Evolutionary conservation across 2,329 filamentous ascomycete genomes (phyloP).

Genomic region (Colletotrichum sojae): DNA sequence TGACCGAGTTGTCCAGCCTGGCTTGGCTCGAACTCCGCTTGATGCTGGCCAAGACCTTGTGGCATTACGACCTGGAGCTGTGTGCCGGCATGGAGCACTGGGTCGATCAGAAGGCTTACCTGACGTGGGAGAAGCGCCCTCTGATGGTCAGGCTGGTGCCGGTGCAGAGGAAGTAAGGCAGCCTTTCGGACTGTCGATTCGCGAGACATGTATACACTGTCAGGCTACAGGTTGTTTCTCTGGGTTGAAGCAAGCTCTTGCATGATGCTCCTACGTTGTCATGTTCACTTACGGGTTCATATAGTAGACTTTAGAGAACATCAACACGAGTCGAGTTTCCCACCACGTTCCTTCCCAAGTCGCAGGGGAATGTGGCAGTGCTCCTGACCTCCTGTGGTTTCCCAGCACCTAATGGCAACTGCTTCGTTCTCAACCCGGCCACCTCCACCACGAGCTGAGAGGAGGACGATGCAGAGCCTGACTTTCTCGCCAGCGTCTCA

Average conservation of each 20-base stretch:
- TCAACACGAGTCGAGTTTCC: too few species aligned
- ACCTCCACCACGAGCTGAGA: too few species aligned
- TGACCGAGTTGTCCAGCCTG: constrained; percentile 51
- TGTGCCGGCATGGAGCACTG: constrained; percentile 52
- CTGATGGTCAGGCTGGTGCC: constrained; percentile 30
- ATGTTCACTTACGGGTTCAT: too few species aligned
- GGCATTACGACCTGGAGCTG: constrained; percentile 63
- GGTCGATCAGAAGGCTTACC: constrained; percentile 56
- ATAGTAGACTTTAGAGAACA: too few species aligned
- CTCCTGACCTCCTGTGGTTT: too few species aligned
- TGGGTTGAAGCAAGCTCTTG: too few species aligned
- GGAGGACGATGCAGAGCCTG: too few species aligned
- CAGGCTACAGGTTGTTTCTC: not conserved
- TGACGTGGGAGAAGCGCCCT: constrained; percentile 52
- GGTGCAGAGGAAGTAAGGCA: not conserved
- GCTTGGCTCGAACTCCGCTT: constrained; percentile 66
- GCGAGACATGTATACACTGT: not conserved
- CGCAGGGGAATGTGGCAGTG: too few species aligned
- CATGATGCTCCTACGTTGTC: not conserved
- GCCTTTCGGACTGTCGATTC: not conserved
- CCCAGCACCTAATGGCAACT: too few species aligned
- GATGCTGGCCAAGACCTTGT: constrained; percentile 62
- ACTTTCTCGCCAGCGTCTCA: too few species aligned
- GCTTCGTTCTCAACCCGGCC: too few species aligned
- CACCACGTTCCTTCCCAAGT: too few species aligned